Evolutionary conservation across 2,329 filamentous ascomycete genomes (phyloP).

Genomic region (Phoma sp.): DNA sequence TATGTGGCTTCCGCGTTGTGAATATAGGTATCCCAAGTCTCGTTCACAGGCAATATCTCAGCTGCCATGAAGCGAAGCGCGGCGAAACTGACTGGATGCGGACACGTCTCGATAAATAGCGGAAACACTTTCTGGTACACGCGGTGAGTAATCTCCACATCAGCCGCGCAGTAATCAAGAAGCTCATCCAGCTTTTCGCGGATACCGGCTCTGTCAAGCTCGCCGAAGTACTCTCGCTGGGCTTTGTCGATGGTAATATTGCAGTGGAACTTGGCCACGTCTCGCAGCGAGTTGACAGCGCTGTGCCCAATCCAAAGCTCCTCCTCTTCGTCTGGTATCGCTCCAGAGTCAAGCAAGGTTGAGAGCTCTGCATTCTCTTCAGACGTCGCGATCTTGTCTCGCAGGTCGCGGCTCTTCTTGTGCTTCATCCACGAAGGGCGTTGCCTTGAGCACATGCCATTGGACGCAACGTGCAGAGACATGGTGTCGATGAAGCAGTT

Average conservation of each 20-base stretch:
- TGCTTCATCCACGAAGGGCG: constrained; percentile 97
- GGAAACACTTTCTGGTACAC: constrained; percentile 96
- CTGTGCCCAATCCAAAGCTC: constrained; percentile 95
- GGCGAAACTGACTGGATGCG: constrained; percentile 96
- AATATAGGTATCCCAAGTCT: constrained; percentile 86
- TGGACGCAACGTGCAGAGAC: constrained; percentile 96
- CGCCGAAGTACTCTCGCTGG: constrained; percentile 83
- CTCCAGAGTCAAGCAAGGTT: constrained; percentile 70
- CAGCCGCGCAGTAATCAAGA: constrained; percentile 91
- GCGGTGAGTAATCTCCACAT: constrained; percentile 89
- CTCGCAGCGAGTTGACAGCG: constrained; percentile 91
- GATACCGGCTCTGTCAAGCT: constrained; percentile 75
- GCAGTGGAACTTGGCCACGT: constrained; percentile 96
- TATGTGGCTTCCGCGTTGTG: constrained; percentile 85
- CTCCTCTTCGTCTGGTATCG: constrained; percentile 80
- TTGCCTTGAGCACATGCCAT: constrained; percentile 98
- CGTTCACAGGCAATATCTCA: constrained; percentile 88
- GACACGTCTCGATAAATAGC: constrained; percentile 85
- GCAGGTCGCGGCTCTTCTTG: constrained; percentile 83
- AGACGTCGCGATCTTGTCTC: constrained; percentile 77
- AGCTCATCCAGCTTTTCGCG: constrained; percentile 77
- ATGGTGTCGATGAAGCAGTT: constrained; percentile 96
- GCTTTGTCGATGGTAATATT: constrained; percentile 90
- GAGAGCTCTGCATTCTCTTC: constrained; percentile 74
- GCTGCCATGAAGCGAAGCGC: constrained; percentile 91